Evolutionary conservation across 2,329 filamentous ascomycete species (phyloP).

Genomic region (Chalaropsis thielavioides): DNA sequence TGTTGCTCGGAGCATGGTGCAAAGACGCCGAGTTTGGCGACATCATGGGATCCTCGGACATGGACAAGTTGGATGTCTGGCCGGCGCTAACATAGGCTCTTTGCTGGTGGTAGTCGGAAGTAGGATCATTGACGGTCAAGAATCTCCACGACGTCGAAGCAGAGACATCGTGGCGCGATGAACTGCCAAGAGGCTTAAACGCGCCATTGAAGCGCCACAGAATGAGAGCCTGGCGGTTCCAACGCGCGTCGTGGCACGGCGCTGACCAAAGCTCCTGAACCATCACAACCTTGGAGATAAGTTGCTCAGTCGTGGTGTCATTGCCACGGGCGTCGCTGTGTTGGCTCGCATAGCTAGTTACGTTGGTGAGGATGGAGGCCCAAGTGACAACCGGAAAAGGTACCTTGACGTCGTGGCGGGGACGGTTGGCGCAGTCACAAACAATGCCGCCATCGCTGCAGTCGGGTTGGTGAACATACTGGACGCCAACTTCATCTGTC

Average conservation of each 20-base stretch:
- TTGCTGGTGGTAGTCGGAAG: slow-evolving; percentile 43
- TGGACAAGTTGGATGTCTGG: neutral
- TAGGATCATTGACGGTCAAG: slow-evolving; percentile 45
- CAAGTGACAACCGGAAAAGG: slow-evolving; percentile 45
- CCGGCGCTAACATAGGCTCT: slow-evolving; percentile 23
- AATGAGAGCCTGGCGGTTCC: slow-evolving; percentile 45
- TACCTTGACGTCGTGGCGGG: slow-evolving; percentile 38
- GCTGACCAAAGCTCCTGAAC: slow-evolving; percentile 51
- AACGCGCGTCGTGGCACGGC: slow-evolving; percentile 29
- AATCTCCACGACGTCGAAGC: slow-evolving; percentile 42
- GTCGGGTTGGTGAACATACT: slow-evolving; percentile 35
- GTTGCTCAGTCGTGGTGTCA: slow-evolving; percentile 17
- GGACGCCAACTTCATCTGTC: slow-evolving; percentile 36
- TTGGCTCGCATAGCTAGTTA: slow-evolving; percentile 37
- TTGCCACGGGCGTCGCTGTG: slow-evolving; percentile 26
- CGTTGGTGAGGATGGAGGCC: slow-evolving; percentile 43
- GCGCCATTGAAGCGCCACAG: slow-evolving; percentile 47
- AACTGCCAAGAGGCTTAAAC: slow-evolving; percentile 28
- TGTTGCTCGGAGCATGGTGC: neutral
- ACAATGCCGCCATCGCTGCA: slow-evolving; percentile 34
- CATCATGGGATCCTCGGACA: slow-evolving; percentile 33
- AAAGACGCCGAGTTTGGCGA: slow-evolving; percentile 33
- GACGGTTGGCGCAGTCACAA: slow-evolving; percentile 37
- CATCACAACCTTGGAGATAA: slow-evolving; percentile 38
- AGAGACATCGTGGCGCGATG: slow-evolving; percentile 16